phyloP scores from a whole-genome alignment of 2,329 filamentous ascomycete genomes.

The Trichoderma sp. region DNA sequence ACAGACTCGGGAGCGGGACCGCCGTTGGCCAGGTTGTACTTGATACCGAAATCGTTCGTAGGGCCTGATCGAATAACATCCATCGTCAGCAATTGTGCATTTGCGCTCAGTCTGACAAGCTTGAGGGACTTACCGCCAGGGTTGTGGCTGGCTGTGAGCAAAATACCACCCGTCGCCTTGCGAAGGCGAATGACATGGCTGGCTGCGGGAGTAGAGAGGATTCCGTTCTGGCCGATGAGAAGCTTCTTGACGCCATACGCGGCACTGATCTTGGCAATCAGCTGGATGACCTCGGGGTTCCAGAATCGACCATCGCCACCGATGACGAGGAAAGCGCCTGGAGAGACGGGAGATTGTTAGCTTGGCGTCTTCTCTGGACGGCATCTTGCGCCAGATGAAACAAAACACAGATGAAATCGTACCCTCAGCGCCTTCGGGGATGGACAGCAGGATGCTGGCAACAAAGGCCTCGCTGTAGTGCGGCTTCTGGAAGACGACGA shows the following conservation, averaged over 20 bases:
- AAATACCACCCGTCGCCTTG: conserved; percentile 92
- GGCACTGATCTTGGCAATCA: conserved; percentile 95
- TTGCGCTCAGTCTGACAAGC: neutral
- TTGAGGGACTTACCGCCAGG: conserved; percentile 72
- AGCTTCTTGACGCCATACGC: conserved; percentile 99
- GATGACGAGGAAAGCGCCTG: conserved; percentile 82
- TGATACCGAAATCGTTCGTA: conserved; percentile 96
- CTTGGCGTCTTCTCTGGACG: neutral
- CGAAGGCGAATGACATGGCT: conserved; percentile 94
- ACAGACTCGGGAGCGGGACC: conserved; percentile 93
- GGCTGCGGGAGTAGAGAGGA: conserved; percentile 92
- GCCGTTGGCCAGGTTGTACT: conserved; percentile 97
- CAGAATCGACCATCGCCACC: conserved; percentile 96
- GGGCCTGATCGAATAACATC: conserved; percentile 60
- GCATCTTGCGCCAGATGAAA: neutral
- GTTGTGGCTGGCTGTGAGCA: conserved; percentile 97
- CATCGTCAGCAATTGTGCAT: neutral
- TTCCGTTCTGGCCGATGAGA: conserved; percentile 91
- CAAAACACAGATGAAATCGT: conserved; percentile 23
- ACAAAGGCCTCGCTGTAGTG: conserved; percentile 98
- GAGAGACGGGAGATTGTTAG: conserved; percentile 19
- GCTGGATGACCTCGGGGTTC: conserved; percentile 93
- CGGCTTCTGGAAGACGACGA: conserved; percentile 91
- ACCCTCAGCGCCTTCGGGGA: conserved; percentile 88
- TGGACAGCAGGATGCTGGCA: conserved; percentile 89